Evolutionary conservation across 228 moss, liverwort and hornwort genomes (phyloP).

Genomic region (Sphagnum magellanicum): DNA sequence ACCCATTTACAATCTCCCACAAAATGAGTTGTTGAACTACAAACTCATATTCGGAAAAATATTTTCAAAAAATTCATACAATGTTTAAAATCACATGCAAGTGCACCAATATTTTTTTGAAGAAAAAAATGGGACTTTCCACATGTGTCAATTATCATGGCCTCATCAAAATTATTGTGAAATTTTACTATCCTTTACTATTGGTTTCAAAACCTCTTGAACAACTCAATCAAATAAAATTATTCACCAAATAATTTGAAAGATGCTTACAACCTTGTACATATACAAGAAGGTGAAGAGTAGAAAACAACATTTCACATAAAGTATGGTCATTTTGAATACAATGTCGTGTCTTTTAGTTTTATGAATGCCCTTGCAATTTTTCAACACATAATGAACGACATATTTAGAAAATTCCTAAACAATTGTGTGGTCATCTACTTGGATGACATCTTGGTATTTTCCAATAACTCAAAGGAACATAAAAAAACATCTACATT

Average conservation of each 20-base stretch:
- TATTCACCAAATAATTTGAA: neutral
- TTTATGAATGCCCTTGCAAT: slow-evolving; percentile 1
- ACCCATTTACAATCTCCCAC: too few species aligned
- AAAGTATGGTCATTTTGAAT: neutral
- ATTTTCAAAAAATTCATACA: too few species aligned
- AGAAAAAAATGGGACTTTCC: too few species aligned
- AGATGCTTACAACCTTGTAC: neutral
- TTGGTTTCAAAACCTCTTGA: neutral
- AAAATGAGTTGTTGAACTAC: too few species aligned
- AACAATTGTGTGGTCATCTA: neutral
- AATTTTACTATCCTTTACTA: neutral
- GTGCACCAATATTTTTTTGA: too few species aligned
- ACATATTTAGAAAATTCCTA: neutral
- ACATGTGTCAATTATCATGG: too few species aligned
- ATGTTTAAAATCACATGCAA: too few species aligned
- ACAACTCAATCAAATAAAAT: neutral
- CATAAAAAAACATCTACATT: too few species aligned
- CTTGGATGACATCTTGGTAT: slow-evolving; percentile 5
- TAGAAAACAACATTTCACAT: neutral
- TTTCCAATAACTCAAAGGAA: neutral
- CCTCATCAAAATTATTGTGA: neutral
- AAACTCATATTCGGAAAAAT: too few species aligned
- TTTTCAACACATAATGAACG: slow-evolving; percentile 1
- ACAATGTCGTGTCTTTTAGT: neutral
- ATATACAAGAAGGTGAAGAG: slow-evolving; percentile 4